Evolutionary conservation across 163 green algal species (phyloP).

Genomic region (Scenedesmus sp.): DNA sequence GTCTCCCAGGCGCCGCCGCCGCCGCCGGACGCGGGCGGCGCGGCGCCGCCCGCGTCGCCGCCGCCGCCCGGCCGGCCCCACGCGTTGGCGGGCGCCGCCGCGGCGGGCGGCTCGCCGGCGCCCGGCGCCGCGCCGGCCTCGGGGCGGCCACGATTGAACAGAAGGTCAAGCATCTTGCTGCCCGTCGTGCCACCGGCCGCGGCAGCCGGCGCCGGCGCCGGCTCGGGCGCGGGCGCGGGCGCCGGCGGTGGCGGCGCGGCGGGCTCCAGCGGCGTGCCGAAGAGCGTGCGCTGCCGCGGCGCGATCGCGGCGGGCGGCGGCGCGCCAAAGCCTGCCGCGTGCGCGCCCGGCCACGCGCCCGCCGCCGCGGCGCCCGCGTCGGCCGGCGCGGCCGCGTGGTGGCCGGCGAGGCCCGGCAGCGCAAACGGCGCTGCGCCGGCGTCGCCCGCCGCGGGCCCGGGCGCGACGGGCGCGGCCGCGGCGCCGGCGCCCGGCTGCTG

Average conservation of each 20-base stretch:
- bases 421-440: no score
- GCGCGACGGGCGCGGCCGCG: no score
- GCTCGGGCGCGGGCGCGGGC: no score
- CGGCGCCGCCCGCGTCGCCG: constrained; percentile 22
- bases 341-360: no score
- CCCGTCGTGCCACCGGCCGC: constrained; percentile 28
- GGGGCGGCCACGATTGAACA: constrained; percentile 18
- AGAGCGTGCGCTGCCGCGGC: constrained; percentile 38
- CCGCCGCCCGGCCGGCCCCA: background rate
- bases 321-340: no score
- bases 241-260: no score
- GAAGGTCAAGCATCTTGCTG: constrained; percentile 44
- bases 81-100: constrained; percentile 3
- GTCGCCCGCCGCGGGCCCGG: no score
- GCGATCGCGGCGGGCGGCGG: no score
- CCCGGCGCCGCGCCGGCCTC: background rate
- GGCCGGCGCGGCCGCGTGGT: constrained; percentile 1
- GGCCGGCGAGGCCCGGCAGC: no score
- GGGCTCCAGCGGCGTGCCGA: constrained; percentile 37
- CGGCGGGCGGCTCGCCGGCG: constrained; percentile 20
- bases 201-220: background rate
- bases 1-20: constrained; percentile 34
- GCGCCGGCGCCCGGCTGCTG: constrained; percentile 25
- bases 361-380: background rate
- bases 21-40: constrained; percentile 10